Evolutionary conservation across 192 early-diverging fungal species (phyloP).

Genomic region (Cetraspora pellucida): DNA sequence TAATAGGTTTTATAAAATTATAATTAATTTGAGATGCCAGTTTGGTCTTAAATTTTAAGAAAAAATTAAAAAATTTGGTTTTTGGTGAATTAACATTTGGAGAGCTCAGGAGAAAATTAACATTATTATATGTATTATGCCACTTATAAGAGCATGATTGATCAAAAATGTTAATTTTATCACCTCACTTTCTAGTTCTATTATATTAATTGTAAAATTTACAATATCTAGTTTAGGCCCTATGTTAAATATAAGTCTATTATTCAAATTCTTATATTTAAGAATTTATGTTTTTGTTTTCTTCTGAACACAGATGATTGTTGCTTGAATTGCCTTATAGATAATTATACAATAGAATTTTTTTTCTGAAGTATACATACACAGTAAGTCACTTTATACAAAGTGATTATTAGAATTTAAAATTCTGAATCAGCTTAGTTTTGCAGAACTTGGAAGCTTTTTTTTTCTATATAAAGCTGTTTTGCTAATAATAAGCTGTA

Average conservation of each 20-base stretch:
- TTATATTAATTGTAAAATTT: too few relatives aligned
- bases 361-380: conserved; percentile 6
- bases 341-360: neutral
- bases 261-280: neutral
- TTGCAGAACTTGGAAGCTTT: neutral
- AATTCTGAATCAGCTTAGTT: neutral
- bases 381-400: neutral
- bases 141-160: neutral
- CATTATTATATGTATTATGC: neutral
- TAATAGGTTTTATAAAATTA: neutral
- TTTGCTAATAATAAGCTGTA: neutral
- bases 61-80: conserved; percentile 14
- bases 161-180: too few relatives aligned
- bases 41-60: neutral
- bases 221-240: neutral
- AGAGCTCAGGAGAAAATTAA: neutral
- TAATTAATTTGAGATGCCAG: neutral
- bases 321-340: conserved; percentile 16
- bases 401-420: neutral
- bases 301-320: neutral
- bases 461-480: neutral
- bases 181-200: too few relatives aligned
- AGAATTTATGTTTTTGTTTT: neutral
- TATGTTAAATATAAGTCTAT: conserved; percentile 10
- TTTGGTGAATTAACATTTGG: neutral